Evolutionary conservation across 1,284 basidiomycete genomes (phyloP).

Genomic region (Naganishia sp.): DNA sequence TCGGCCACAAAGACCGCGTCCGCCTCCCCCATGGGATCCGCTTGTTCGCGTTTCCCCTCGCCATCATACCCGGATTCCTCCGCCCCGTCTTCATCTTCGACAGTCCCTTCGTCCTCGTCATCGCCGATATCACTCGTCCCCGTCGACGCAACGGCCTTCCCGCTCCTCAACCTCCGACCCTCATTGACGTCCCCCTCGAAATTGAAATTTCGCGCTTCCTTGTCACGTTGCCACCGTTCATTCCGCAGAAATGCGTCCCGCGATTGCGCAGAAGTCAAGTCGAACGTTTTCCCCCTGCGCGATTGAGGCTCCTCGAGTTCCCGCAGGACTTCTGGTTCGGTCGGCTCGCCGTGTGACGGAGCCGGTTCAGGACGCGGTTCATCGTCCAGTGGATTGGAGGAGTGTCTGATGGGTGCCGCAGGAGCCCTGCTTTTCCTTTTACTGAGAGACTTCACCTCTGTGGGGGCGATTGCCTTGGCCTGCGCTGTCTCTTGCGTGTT

Average conservation of each 20-base stretch:
- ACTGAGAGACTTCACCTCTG: neutral
- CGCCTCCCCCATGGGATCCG: neutral
- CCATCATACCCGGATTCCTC: slow-evolving; percentile 21
- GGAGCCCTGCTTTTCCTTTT: neutral
- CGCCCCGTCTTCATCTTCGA: slow-evolving; percentile 6
- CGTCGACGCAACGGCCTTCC: slow-evolving; percentile 39
- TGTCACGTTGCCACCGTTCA: slow-evolving; percentile 44
- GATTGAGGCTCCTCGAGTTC: neutral
- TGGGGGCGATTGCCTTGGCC: neutral
- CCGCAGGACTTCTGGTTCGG: neutral
- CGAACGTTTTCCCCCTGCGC: neutral
- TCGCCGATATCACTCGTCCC: slow-evolving; percentile 29
- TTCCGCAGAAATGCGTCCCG: slow-evolving; percentile 48
- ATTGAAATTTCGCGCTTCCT: slow-evolving; percentile 52
- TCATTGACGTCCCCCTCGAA: slow-evolving; percentile 49
- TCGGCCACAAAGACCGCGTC: slow-evolving; percentile 13
- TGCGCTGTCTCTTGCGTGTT: neutral
- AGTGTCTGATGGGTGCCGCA: slow-evolving; percentile 2
- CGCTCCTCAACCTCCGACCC: slow-evolving; percentile 48
- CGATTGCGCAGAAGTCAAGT: slow-evolving; percentile 29
- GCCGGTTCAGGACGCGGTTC: neutral
- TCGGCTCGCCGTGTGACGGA: neutral
- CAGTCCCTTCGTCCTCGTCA: slow-evolving; percentile 17
- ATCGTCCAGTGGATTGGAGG: slow-evolving; percentile 22
- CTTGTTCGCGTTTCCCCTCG: neutral